Evolutionary conservation across 2,329 filamentous ascomycete genomes (phyloP).

Genomic region (Trichothecium roseum): DNA sequence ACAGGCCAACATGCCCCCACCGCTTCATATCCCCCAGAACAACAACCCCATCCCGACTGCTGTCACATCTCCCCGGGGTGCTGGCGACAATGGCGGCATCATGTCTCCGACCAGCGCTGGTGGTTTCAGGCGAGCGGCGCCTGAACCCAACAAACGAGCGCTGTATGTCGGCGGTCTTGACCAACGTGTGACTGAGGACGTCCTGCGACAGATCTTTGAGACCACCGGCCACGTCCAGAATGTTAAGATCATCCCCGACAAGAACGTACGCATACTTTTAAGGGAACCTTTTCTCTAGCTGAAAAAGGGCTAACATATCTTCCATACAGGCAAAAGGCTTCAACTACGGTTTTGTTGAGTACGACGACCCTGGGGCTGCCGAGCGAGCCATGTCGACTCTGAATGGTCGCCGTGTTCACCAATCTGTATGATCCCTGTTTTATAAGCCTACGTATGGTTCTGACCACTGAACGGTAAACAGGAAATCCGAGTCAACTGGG

Average conservation of each 20-base stretch:
- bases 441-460: neutral
- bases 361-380: constrained; percentile 92
- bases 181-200: constrained; percentile 89
- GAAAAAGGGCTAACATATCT: constrained; percentile 6
- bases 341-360: constrained; percentile 99
- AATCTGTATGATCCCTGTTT: constrained; percentile 56
- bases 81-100: constrained; percentile 50
- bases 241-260: constrained; percentile 99
- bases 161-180: constrained; percentile 94
- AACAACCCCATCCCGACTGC: constrained; percentile 90
- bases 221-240: constrained; percentile 97
- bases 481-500: constrained; percentile 99
- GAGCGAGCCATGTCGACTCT: constrained; percentile 96
- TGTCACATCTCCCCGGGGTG: constrained; percentile 78
- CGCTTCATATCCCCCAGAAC: constrained; percentile 91
- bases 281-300: neutral
- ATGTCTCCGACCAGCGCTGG: constrained; percentile 79
- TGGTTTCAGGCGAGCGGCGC: constrained; percentile 80
- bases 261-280: constrained; percentile 65
- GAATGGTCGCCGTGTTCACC: constrained; percentile 90
- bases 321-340: constrained; percentile 75
- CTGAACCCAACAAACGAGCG: constrained; percentile 96
- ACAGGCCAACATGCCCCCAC: constrained; percentile 65
- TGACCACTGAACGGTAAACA: constrained; percentile 26
- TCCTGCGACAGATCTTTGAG: constrained; percentile 95